Percentiles rank a stretch among this genome's conserved stretches.
Evolutionary conservation across 768 basidiomycete species (phyloP).

Genomic region (Coprinopsis strossmayeri): DNA sequence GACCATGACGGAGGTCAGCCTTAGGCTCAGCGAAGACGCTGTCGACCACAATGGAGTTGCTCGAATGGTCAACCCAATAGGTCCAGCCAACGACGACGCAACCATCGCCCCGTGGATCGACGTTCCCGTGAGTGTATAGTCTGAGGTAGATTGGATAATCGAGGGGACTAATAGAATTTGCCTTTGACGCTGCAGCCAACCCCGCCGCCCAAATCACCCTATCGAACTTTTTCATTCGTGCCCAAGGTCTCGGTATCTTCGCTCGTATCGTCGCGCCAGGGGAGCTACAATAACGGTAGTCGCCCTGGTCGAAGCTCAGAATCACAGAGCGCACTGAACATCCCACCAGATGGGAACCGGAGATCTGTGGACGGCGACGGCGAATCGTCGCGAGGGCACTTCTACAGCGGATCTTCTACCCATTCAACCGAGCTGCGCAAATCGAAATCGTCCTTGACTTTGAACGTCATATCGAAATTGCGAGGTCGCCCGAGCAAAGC

Average conservation of each 20-base stretch:
- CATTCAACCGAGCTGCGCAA: constrained; percentile 34
- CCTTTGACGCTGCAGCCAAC: no score
- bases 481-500: constrained; percentile 34
- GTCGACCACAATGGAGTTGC: constrained; percentile 22
- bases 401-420: constrained; percentile 23
- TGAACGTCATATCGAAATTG: constrained; percentile 29
- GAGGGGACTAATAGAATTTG: no score
- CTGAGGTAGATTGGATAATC: no score
- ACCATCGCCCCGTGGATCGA: constrained; percentile 27
- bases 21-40: constrained; percentile 19
- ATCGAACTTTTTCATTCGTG: constrained; percentile 30
- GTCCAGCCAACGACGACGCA: constrained; percentile 18
- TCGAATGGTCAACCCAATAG: constrained; percentile 12
- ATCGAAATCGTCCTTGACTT: constrained; percentile 34
- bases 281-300: constrained; percentile 21
- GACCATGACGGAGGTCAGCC: constrained; percentile 12
- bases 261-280: constrained; percentile 26
- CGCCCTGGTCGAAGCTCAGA: constrained; percentile 29
- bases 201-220: constrained; percentile 33
- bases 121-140: constrained; percentile 18
- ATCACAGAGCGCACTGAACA: constrained; percentile 26
- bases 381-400: constrained; percentile 17
- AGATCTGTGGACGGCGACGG: constrained; percentile 25
- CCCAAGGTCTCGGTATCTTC: constrained; percentile 37
- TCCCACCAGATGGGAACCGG: constrained; percentile 22